A percentile compares a stretch with the other conserved stretches of the same genome.
Conservation (phyloP, 805 yeast genomes). For the Cyberlindnera xishuangbannaensis region DNA sequence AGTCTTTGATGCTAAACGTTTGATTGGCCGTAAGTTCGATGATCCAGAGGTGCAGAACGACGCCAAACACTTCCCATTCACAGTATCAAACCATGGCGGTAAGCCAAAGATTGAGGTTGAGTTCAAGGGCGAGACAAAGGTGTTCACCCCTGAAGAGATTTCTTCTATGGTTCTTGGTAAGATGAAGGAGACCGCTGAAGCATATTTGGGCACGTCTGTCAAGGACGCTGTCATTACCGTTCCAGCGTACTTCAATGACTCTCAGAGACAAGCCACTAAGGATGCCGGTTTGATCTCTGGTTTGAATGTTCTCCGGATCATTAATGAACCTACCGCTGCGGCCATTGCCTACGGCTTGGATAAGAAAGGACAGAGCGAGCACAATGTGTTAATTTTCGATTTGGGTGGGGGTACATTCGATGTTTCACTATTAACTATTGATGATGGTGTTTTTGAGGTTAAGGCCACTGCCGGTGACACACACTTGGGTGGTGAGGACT, state of each 20-base stretch:
- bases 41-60: conserved; percentile 79
- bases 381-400: conserved; percentile 79
- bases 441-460: conserved; percentile 95
- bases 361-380: conserved; percentile 60
- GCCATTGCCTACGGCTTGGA: conserved; percentile 77
- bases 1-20: conserved; percentile 92
- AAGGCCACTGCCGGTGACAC: conserved; percentile 85
- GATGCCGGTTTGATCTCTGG: conserved; percentile 74
- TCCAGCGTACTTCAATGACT: conserved; percentile 77
- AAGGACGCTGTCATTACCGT: conserved; percentile 80
- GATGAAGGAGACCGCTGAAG: conserved; percentile 93
- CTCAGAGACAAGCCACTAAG: conserved; percentile 77
- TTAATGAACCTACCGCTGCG: conserved; percentile 83
- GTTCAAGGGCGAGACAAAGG: conserved; percentile 78
- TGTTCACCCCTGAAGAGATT: conserved; percentile 90
- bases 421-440: conserved; percentile 89
- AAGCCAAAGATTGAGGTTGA: conserved; percentile 88
- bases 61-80: conserved; percentile 86
- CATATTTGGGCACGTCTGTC: conserved; percentile 72
- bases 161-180: conserved; percentile 88
- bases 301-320: conserved; percentile 63
- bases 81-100: conserved; percentile 67
- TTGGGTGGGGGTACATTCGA: conserved; percentile 99
- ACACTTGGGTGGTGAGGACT: conserved; percentile 98
- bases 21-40: conserved; percentile 77